Percentiles rank a stretch among this genome's conserved stretches.
phyloP scores from a whole-genome alignment of 495 filamentous ascomycete genomes.

The Podospora appendiculata region DNA sequence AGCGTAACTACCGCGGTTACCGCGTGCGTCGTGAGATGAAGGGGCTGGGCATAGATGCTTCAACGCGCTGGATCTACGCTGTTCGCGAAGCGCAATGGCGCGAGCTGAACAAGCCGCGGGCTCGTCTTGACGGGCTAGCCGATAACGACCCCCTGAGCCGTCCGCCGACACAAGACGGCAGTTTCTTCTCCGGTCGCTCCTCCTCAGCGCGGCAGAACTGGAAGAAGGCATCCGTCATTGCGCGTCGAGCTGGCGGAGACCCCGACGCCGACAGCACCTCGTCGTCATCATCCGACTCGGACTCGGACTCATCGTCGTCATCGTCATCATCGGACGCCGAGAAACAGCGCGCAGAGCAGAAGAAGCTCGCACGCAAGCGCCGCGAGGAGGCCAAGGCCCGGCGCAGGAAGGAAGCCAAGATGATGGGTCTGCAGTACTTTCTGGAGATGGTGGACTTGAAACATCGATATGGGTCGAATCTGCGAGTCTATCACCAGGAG shows the following conservation, averaged over 20 bases:
- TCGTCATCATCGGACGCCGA: constrained; percentile 20
- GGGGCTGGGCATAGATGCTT: constrained; percentile 57
- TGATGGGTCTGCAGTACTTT: constrained; percentile 86
- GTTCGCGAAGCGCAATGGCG: constrained; percentile 58
- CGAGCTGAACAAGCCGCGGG: constrained; percentile 40
- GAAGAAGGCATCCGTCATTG: constrained; percentile 63
- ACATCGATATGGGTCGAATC: constrained; percentile 79
- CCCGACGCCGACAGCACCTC: constrained; percentile 47
- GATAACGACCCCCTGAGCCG: not conserved
- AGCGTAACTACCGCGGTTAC: constrained; percentile 67
- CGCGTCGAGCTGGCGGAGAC: constrained; percentile 59
- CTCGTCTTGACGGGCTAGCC: constrained; percentile 13
- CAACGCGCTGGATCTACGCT: constrained; percentile 61
- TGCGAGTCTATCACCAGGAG: constrained; percentile 73
- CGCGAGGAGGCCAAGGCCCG: constrained; percentile 37
- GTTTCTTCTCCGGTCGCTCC: constrained; percentile 4
- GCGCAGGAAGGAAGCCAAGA: constrained; percentile 53
- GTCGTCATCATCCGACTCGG: not conserved
- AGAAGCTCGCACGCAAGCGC: constrained; percentile 27
- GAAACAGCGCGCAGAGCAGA: constrained; percentile 26
- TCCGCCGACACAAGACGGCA: not conserved
- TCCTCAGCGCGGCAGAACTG: constrained; percentile 57
- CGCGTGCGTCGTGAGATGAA: constrained; percentile 56
- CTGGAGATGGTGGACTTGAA: constrained; percentile 89
- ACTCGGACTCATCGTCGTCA: constrained; percentile 3